Conservation (phyloP, 768 basidiomycete genomes). For the Mycena floridula region DNA sequence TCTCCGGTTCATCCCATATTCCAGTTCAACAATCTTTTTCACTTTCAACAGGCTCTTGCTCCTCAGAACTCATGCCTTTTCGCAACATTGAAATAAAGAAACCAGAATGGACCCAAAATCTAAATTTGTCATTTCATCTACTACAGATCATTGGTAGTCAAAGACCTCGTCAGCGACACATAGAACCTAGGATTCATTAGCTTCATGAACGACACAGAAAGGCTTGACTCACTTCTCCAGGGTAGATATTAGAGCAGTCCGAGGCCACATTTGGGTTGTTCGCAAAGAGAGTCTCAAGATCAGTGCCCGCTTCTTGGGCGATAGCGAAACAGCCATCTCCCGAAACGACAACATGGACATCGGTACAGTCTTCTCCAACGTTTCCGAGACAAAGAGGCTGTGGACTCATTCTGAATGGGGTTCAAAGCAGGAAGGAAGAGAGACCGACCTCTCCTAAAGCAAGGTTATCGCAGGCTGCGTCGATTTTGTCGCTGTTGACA, state of each 20-base stretch:
- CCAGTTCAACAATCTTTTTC: no score
- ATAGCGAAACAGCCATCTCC: constrained; percentile 51
- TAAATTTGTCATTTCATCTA: no score
- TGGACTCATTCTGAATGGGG: neutral
- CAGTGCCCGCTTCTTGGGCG: constrained; percentile 31
- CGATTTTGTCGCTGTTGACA: constrained; percentile 42
- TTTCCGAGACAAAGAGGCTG: constrained; percentile 53
- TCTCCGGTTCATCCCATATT: no score
- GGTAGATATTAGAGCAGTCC: constrained; percentile 48
- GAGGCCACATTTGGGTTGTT: constrained; percentile 64
- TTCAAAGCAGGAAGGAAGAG: neutral
- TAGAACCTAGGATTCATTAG: neutral
- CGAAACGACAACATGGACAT: constrained; percentile 36
- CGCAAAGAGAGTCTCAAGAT: constrained; percentile 36
- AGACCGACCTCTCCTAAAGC: constrained; percentile 36
- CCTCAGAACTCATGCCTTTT: no score
- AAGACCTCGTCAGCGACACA: neutral
- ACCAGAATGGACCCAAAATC: no score
- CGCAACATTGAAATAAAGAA: no score
- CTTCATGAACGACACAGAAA: neutral
- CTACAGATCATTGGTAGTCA: neutral
- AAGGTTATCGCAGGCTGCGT: constrained; percentile 53
- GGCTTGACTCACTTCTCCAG: constrained; percentile 44
- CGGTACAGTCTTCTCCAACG: constrained; percentile 47
- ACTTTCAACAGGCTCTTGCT: no score